These are phyloP conservation scores for thale cress (Arabidopsis thaliana) DNA, from an alignment of 345 rosid species.

Conservation along the genomic window TAIR10.1 NC_003071.7:15496501-15497000, in stretches of 20 bases:
- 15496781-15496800: slow-evolving; percentile 31
- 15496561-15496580: neutral
- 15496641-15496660: neutral
- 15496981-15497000: slow-evolving; percentile 24
- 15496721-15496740: slow-evolving; percentile 33
- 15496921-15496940: slow-evolving; percentile 12
- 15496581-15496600: neutral
- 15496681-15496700: neutral
- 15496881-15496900: slow-evolving; percentile 57
- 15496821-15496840: neutral
- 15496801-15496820: slow-evolving; percentile 47
- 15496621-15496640: neutral
- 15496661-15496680: neutral
- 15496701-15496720: slow-evolving; percentile 16
- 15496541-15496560: neutral
- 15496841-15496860: neutral
- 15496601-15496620: neutral
- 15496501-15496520: too few species aligned
- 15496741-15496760: slow-evolving; percentile 34
- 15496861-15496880: slow-evolving; percentile 43
- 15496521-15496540: neutral
- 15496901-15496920: slow-evolving; percentile 23
- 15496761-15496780: slow-evolving; percentile 17
- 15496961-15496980: slow-evolving; percentile 33
- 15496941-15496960: slow-evolving; percentile 35